Evolutionary conservation across 169 alveolate genomes (phyloP), one percentile per base, ranked within the genome.

Genomic region (Plasmodium cynomolgi): DNA sequence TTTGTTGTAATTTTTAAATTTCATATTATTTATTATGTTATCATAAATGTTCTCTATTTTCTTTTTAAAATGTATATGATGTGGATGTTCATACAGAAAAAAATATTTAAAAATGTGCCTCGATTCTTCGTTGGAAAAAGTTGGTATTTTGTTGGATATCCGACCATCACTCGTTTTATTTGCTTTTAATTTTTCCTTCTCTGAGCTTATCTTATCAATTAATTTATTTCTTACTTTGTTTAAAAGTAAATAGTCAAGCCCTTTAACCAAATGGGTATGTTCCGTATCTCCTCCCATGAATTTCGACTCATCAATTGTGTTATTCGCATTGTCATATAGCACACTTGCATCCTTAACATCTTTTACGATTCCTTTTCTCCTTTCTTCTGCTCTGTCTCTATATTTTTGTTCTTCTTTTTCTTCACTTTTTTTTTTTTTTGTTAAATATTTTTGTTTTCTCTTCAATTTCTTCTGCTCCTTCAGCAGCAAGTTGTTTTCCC

Each of bases 281-380:
- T 96, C 97, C 13, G 84, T 96, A 81, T 96, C 97, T 33, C 97
- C 97, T 23, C 97, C 97, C 97, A 90, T 96, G 72, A 82, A 92
- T 44, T 84, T 84, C 15, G 93, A 92, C 77, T 92, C 95, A 92
- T 84, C 93, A 75, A 92, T 84, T 26, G 93, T 84, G 80, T 92
- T 90, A 47, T 90, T 71, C 29, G 50, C 80, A 81, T 90, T 90
- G 50, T 90, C 74, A 81, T 90, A 90, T 90, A 90, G 44, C 26
- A 90, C 94, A 80, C 84, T 81, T 56, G 72, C 91, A 47, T 90
- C 94, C 74, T 80, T 39, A 15, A 90, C 75, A 90, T 90, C 94
- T 54, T 90, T 90, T 80, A 90, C 74, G 39, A 90, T 90, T 13
- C 94, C 94, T 56, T 90, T 90, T 90, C 94, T 90, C 20, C 94